A percentile compares a stretch with the other conserved stretches of the same genome.
phyloP scores from a whole-genome alignment of 139 green algal genomes.

The Zygnema cylindricum region DNA sequence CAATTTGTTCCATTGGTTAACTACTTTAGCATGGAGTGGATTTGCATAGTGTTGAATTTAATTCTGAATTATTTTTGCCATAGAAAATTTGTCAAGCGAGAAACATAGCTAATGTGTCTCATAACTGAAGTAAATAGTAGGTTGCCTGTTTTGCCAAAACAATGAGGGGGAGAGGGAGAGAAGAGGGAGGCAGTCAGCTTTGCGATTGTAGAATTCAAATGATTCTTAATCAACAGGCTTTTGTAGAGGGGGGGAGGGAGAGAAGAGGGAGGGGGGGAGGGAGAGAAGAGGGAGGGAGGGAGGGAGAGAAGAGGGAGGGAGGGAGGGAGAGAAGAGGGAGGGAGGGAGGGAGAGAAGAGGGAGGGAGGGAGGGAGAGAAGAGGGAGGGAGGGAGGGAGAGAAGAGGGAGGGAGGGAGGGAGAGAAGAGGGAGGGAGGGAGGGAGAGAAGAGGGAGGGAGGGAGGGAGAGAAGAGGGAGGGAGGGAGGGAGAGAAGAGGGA shows the following conservation, averaged over 20 bases:
- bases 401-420: neutral
- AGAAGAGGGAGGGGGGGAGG: neutral
- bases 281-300: neutral
- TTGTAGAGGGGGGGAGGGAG: constrained; percentile 36
- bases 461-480: too few species aligned
- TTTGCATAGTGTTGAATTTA: too few species aligned
- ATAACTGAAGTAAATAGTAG: too few species aligned
- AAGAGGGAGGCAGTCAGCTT: neutral
- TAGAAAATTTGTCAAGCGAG: too few species aligned
- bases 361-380: neutral
- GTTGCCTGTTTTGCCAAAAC: too few species aligned
- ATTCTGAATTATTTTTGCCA: too few species aligned
- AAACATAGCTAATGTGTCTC: too few species aligned
- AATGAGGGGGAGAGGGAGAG: too few species aligned
- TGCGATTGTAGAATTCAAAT: neutral
- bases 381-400: neutral
- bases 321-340: neutral
- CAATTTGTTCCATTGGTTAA: too few species aligned
- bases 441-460: neutral
- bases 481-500: neutral
- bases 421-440: neutral
- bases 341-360: neutral
- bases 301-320: constrained; percentile 11
- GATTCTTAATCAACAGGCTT: constrained; percentile 24
- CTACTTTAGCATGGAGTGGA: too few species aligned